A percentile compares a stretch with the other conserved stretches of the same genome.
These are phyloP conservation scores for Dryas integrifolia DNA, from an alignment of 331 rosid species.

Conservation along the genomic window DNA sequence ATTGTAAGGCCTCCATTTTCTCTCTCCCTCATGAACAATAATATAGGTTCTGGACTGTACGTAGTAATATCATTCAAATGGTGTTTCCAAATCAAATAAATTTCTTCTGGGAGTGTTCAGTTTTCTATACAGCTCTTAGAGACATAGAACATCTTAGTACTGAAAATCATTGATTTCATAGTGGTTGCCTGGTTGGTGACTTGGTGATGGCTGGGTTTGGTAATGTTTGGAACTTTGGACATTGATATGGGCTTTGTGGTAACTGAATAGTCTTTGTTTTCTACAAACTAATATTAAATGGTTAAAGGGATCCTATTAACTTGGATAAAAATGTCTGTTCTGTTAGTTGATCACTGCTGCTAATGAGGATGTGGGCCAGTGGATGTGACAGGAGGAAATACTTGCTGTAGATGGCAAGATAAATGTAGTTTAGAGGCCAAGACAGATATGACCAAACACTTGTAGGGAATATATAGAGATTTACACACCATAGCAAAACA, in stretches of 20 bases:
- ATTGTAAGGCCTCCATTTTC: constrained; percentile 46
- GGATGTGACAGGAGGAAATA: no score
- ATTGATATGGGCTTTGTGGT: not conserved
- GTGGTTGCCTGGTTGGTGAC: not conserved
- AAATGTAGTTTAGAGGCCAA: not conserved
- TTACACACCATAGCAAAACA: not conserved
- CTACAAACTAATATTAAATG: not conserved
- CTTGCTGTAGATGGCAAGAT: no score
- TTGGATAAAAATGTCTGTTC: no score
- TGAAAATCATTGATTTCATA: not conserved
- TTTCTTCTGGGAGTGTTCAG: not conserved
- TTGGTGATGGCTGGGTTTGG: not conserved
- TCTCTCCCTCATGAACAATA: not conserved
- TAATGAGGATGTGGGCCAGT: no score
- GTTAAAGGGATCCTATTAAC: not conserved
- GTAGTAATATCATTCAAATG: not conserved
- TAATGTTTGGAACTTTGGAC: not conserved
- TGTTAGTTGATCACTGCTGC: no score
- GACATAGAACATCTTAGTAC: not conserved
- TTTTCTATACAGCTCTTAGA: not conserved
- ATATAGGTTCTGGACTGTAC: not conserved
- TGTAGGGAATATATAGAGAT: not conserved
- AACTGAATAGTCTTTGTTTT: not conserved
- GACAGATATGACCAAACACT: not conserved
- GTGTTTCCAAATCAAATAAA: not conserved